These are phyloP conservation scores for Basipetospora chlamydospora DNA, from an alignment of 2,329 filamentous ascomycete species.

Conservation along the genomic window DNA sequence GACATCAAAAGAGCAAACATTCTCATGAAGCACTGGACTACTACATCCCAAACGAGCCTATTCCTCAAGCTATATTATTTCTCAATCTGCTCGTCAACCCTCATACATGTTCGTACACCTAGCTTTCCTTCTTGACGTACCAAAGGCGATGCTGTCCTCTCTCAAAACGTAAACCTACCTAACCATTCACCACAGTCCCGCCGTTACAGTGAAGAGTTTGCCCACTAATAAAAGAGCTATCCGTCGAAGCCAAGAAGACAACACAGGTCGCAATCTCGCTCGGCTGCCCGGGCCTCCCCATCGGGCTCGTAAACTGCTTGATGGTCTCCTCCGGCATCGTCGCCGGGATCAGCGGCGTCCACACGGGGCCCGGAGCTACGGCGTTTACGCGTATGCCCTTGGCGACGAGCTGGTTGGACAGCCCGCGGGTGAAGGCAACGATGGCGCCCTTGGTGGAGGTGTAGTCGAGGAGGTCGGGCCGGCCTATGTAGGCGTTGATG, in stretches of 20 bases:
- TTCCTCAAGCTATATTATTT: too few relatives aligned
- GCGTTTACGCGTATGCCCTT: slow-evolving; percentile 43
- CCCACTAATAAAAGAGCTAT: slow-evolving; percentile 23
- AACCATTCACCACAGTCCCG: too few relatives aligned
- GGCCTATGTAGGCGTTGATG: slow-evolving; percentile 70
- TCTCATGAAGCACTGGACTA: too few relatives aligned
- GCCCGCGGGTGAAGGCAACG: slow-evolving; percentile 35
- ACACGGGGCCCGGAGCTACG: slow-evolving; percentile 26
- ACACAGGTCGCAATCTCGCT: slow-evolving; percentile 27
- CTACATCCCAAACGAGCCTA: too few relatives aligned
- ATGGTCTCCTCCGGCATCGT: slow-evolving; percentile 27
- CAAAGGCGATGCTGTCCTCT: too few relatives aligned
- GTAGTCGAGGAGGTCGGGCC: slow-evolving; percentile 58
- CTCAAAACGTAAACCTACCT: too few relatives aligned
- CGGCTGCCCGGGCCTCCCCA: slow-evolving; percentile 26
- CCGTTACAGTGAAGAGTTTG: slow-evolving; percentile 25
- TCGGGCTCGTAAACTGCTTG: slow-evolving; percentile 24
- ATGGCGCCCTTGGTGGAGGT: slow-evolving; percentile 44
- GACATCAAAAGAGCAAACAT: too few relatives aligned
- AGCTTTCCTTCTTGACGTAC: too few relatives aligned
- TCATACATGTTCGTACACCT: too few relatives aligned
- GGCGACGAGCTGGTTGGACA: slow-evolving; percentile 35
- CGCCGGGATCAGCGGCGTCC: slow-evolving; percentile 27
- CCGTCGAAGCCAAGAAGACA: slow-evolving; percentile 25
- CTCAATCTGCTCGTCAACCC: too few relatives aligned